These are phyloP conservation scores for Trametopsis cervina DNA, from an alignment of 768 basidiomycete species.

Conservation along the genomic window DNA sequence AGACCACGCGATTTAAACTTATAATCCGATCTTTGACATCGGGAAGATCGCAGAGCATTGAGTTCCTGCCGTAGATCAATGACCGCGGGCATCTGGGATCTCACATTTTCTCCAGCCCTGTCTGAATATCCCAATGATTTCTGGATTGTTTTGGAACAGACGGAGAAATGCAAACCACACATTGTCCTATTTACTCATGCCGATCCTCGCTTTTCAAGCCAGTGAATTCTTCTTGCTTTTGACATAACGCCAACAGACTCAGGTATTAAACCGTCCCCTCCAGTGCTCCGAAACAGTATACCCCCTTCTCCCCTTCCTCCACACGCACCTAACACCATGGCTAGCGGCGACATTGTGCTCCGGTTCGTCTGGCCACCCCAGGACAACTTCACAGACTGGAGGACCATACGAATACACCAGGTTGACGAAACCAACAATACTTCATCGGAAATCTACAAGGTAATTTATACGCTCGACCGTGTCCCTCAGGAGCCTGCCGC, in stretches of 20 bases:
- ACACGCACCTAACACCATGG: conserved; percentile 16
- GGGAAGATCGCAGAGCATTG: conserved; percentile 8
- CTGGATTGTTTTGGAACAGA: background rate
- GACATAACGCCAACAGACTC: background rate
- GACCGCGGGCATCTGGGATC: too few relatives aligned
- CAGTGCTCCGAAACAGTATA: background rate
- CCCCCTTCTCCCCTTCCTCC: background rate
- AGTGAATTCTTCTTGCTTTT: background rate
- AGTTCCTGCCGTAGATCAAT: background rate
- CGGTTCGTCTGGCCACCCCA: conserved; percentile 29
- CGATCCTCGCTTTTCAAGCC: too few relatives aligned
- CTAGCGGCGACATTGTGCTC: conserved; percentile 31
- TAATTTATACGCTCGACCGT: too few relatives aligned
- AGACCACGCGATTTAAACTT: conserved; percentile 22
- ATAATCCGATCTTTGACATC: conserved; percentile 16
- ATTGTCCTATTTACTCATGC: background rate
- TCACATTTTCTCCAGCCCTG: too few relatives aligned
- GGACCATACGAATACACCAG: conserved; percentile 37
- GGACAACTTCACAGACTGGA: conserved; percentile 27
- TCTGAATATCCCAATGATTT: background rate
- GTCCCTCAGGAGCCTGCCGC: too few relatives aligned
- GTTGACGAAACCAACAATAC: conserved; percentile 22
- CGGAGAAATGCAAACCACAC: background rate
- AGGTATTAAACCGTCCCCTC: background rate
- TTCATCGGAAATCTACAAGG: conserved; percentile 39